Evolutionary conservation across 208 protist species (phyloP).

Genomic region (Porcisia hertigi): DNA sequence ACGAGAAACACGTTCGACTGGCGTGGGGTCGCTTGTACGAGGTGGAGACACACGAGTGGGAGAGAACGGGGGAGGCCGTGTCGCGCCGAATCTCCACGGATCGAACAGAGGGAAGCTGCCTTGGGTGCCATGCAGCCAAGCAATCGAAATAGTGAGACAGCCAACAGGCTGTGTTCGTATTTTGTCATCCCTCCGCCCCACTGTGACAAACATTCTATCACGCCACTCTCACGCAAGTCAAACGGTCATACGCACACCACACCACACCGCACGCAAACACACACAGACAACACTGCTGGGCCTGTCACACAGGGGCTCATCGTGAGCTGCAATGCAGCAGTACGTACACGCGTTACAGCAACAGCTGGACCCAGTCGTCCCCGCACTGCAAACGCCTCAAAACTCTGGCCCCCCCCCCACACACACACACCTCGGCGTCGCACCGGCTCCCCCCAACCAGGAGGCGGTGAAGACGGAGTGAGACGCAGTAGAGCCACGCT

Average conservation of each 20-base stretch:
- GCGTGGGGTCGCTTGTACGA: no score
- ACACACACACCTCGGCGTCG: not conserved
- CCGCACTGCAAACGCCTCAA: not conserved
- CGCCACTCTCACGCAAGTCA: no score
- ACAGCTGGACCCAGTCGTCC: not conserved
- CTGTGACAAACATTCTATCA: no score
- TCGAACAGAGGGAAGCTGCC: no score
- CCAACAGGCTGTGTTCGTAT: no score
- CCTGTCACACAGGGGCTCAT: not conserved
- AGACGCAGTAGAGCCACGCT: not conserved
- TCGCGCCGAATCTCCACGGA: no score
- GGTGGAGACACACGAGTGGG: no score
- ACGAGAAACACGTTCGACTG: no score
- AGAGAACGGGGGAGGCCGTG: no score
- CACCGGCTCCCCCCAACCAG: not conserved
- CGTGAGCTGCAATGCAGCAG: not conserved
- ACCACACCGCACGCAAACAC: not conserved
- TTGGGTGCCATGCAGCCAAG: not conserved
- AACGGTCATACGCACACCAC: no score
- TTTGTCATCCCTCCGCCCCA: no score
- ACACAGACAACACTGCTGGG: no score
- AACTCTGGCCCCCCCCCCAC: not conserved
- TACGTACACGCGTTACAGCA: not conserved
- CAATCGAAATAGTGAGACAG: not conserved
- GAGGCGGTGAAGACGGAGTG: not conserved